phyloP scores from a whole-genome alignment of 257 asterid species.

The Solanum pimpinellifolium region DNA sequence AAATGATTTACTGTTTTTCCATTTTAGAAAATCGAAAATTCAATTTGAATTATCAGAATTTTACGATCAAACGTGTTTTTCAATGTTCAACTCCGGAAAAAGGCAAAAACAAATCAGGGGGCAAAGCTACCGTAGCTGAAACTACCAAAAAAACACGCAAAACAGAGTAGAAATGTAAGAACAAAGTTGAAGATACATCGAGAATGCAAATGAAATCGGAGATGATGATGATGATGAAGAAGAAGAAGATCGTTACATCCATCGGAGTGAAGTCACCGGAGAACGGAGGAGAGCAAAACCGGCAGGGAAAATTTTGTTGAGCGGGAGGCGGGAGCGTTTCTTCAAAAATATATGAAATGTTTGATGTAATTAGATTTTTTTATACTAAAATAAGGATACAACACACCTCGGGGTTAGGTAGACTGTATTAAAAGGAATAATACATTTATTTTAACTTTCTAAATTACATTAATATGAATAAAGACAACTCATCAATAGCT shows the following conservation, averaged over 20 bases:
- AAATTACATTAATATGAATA: background rate
- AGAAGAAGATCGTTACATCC: background rate
- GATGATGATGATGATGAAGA: background rate
- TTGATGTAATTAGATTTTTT: background rate
- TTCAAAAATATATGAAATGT: background rate
- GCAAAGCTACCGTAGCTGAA: background rate
- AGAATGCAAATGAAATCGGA: background rate
- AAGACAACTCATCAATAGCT: background rate
- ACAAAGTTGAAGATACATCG: background rate
- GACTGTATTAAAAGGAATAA: background rate
- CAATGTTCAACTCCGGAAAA: background rate
- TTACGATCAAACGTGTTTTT: background rate
- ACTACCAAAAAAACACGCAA: background rate
- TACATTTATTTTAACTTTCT: no score
- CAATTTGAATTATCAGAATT: background rate
- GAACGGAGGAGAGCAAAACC: background rate
- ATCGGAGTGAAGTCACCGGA: background rate
- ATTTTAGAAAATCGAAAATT: background rate
- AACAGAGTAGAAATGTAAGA: background rate
- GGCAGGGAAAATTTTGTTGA: background rate
- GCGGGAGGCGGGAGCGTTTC: background rate
- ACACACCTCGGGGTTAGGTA: background rate
- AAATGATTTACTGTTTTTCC: background rate
- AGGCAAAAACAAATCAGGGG: background rate
- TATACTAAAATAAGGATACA: background rate